Evolutionary conservation across 495 filamentous ascomycete genomes (phyloP).

Genomic region (Lasiosphaeris hirsuta): DNA sequence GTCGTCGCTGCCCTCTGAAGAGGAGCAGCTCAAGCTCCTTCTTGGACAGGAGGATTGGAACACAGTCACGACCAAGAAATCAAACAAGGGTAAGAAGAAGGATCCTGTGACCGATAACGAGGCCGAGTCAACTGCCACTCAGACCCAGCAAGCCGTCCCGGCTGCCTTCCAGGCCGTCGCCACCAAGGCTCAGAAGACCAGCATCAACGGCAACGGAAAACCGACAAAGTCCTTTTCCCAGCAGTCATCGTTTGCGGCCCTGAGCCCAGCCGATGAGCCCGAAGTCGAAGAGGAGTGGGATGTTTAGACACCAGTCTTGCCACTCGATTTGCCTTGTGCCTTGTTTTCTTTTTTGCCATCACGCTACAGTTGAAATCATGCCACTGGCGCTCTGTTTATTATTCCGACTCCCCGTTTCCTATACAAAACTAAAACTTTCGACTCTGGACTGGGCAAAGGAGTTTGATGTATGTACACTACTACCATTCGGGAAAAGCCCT

Average conservation of each 20-base stretch:
- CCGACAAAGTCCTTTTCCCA: constrained; percentile 32
- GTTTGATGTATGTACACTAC: constrained; percentile 27
- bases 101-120: constrained; percentile 29
- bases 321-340: background rate
- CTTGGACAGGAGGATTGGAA: constrained; percentile 66
- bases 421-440: constrained; percentile 2
- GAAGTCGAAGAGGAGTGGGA: constrained; percentile 49
- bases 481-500: constrained; percentile 19
- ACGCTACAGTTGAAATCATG: background rate
- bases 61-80: constrained; percentile 74
- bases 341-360: background rate
- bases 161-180: constrained; percentile 12
- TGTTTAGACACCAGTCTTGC: constrained; percentile 26
- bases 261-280: constrained; percentile 38
- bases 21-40: constrained; percentile 76
- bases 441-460: constrained; percentile 24
- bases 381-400: background rate
- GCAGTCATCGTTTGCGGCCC: constrained; percentile 48
- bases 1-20: constrained; percentile 67
- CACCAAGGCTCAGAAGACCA: constrained; percentile 24
- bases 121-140: constrained; percentile 19
- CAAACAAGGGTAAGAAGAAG: constrained; percentile 43
- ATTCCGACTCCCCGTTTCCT: background rate
- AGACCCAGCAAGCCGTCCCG: constrained; percentile 6
- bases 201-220: constrained; percentile 23